These are phyloP conservation scores for Volvariella surrecta DNA, from an alignment of 1,284 basidiomycete genomes.

Conservation along the genomic window DNA sequence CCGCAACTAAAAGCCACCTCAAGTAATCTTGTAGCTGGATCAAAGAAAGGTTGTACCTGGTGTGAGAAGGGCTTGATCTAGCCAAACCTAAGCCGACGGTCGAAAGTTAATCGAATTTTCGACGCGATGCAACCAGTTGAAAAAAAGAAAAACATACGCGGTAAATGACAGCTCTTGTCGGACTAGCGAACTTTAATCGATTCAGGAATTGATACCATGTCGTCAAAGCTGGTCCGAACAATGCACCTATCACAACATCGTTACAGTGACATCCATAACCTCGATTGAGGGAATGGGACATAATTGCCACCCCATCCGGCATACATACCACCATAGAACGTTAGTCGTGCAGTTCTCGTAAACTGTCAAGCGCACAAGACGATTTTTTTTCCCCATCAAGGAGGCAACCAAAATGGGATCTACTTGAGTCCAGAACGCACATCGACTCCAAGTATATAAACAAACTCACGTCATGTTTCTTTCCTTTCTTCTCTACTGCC, in stretches of 20 bases:
- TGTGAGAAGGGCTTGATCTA: constrained; percentile 67
- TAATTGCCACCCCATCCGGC: not conserved
- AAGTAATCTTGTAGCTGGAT: constrained; percentile 3
- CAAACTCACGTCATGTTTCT: constrained; percentile 57
- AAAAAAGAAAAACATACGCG: constrained; percentile 34
- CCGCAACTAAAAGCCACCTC: constrained; percentile 33
- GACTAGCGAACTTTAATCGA: constrained; percentile 50
- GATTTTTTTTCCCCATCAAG: too few species aligned
- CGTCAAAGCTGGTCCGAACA: constrained; percentile 68
- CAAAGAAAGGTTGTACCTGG: constrained; percentile 35
- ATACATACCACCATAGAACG: constrained; percentile 62
- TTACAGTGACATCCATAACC: too few species aligned
- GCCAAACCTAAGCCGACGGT: constrained; percentile 43
- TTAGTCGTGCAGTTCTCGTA: constrained; percentile 59
- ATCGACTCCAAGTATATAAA: not conserved
- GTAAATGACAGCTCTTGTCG: constrained; percentile 48
- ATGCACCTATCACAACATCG: constrained; percentile 35
- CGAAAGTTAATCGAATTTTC: not conserved
- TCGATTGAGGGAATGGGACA: not conserved
- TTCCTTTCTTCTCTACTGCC: constrained; percentile 60
- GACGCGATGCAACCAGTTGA: not conserved
- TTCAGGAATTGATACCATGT: constrained; percentile 66
- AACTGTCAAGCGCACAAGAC: constrained; percentile 32
- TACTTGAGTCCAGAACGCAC: not conserved
- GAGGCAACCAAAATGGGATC: too few species aligned